Base-by-base conservation (phyloP, 2,329 filamentous ascomycete species). In the Xylaria digitata region DNA sequence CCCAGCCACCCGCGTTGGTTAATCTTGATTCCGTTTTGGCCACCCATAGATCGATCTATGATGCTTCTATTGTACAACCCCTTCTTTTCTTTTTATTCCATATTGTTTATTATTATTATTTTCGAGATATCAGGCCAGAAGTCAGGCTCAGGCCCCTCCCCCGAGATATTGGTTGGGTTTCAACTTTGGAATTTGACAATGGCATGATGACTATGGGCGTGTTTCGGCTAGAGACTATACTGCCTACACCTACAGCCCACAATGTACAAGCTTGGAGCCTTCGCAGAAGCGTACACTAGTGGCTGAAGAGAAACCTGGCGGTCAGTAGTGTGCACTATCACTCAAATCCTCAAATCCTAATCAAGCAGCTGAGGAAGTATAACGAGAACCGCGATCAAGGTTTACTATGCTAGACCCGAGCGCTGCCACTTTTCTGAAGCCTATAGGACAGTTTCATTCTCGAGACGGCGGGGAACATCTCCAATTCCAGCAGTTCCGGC, bases 101-200 rank as follows among this genome's bases (percentile, higher is more conserved):
- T n/a, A n/a, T n/a, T n/a, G n/a, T n/a, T 37, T 13, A 13, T 15
- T 40, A 37, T 40, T 40, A 15, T 40, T 40, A 15, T 40, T 40
- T 42, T 37, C 42, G 30, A 43, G 53, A 30, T 30, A 43, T 43
- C 21, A 30, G 21, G 9, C 30, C 15, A 17, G 30, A 42, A 48
- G 19, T 45, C 32, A 55, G 43, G 43, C 23, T 37, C 26, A 15
- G 21, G 50, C 32, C 30, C 7, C 37, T 26, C 26, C 26, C 26
- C 26, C 26, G 30, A 6, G 19, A 30, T 30, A 11, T 26, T 43
- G 37, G 26, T 53, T n/a, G 17, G 45, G 56, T 59, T 59, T 48
- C 56, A 23, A 59, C 45, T 40, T 60, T 30, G 45, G 34, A 42
- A 50, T 50, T 46, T 40, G 45, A 17, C 43, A 32, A n/a, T 50